phyloP scores from a whole-genome alignment of 352 stramenopile genomes.

The Phytopythium chamaehyphon region DNA sequence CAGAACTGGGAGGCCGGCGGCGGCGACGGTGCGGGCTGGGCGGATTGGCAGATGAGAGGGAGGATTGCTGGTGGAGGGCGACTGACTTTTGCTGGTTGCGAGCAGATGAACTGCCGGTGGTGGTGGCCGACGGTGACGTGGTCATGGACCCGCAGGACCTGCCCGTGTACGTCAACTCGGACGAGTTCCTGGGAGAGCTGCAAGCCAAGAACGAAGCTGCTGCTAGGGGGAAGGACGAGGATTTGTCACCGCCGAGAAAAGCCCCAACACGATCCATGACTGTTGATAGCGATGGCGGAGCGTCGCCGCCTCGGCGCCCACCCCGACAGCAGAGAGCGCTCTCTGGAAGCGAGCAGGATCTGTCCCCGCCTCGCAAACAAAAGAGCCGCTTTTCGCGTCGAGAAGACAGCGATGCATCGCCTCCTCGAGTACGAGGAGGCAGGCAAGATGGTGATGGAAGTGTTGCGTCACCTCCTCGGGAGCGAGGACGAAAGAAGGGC shows the following conservation, averaged over 20 bases:
- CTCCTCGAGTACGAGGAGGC: conserved; percentile 11
- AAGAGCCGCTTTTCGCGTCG: neutral
- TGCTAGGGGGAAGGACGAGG: conserved; percentile 14
- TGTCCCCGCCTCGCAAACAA: conserved; percentile 23
- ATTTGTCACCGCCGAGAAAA: conserved; percentile 53
- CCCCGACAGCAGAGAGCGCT: neutral
- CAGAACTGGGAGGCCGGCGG: conserved; percentile 60
- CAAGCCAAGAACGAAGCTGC: conserved; percentile 16
- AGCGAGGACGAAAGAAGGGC: neutral
- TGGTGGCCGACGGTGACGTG: conserved; percentile 45
- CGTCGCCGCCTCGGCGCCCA: conserved; percentile 23
- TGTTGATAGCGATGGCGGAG: conserved; percentile 16
- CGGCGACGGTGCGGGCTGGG: conserved; percentile 28
- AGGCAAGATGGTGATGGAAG: conserved; percentile 3
- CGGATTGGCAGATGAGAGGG: too few species aligned
- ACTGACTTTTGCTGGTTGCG: conserved; percentile 4
- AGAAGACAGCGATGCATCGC: conserved; percentile 23
- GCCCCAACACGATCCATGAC: conserved; percentile 11
- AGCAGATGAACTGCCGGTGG: conserved; percentile 31
- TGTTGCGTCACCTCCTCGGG: conserved; percentile 17
- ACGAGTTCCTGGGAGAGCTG: conserved; percentile 58
- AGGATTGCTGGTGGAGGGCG: too few species aligned
- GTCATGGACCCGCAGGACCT: conserved; percentile 58
- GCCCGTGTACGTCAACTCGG: conserved; percentile 67
- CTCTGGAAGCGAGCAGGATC: conserved; percentile 13